These are phyloP conservation scores for Syzygium jambos DNA, from an alignment of 345 rosid species.

Conservation along the genomic window DNA sequence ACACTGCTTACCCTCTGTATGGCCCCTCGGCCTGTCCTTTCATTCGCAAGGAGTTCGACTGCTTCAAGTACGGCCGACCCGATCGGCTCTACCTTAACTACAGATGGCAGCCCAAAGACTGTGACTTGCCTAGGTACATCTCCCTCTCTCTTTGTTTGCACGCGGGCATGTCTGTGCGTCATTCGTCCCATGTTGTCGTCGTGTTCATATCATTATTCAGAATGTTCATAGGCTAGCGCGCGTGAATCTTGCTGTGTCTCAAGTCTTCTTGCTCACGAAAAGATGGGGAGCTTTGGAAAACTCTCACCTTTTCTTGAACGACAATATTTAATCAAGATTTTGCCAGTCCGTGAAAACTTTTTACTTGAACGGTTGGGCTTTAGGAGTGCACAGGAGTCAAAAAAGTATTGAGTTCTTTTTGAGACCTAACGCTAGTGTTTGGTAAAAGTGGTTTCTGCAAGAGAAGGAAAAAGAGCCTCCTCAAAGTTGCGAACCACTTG, in stretches of 20 bases:
- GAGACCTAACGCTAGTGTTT: not conserved
- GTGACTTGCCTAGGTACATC: slow-evolving; percentile 58
- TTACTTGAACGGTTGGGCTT: not conserved
- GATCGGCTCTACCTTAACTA: slow-evolving; percentile 58
- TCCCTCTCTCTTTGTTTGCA: not conserved
- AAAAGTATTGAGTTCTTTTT: not conserved
- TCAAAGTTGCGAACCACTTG: not conserved
- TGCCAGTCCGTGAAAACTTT: not conserved
- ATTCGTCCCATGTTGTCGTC: not conserved
- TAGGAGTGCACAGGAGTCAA: not conserved
- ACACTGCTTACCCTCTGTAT: slow-evolving; percentile 60
- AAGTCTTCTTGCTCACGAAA: not conserved
- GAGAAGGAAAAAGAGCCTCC: not conserved
- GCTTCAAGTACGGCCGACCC: slow-evolving; percentile 74
- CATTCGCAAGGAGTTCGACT: slow-evolving; percentile 73
- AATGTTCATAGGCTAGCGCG: not conserved
- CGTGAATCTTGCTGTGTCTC: not conserved
- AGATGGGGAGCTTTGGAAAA: not conserved
- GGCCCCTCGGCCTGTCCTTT: slow-evolving; percentile 57
- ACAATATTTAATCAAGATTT: not conserved
- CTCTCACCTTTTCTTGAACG: not conserved
- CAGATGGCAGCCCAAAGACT: slow-evolving; percentile 71
- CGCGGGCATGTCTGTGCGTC: not conserved
- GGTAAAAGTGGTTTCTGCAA: not conserved
- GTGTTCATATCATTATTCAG: not conserved